Conservation (phyloP, 768 basidiomycete genomes). For the Rhodosporidiobolus sp. region DNA sequence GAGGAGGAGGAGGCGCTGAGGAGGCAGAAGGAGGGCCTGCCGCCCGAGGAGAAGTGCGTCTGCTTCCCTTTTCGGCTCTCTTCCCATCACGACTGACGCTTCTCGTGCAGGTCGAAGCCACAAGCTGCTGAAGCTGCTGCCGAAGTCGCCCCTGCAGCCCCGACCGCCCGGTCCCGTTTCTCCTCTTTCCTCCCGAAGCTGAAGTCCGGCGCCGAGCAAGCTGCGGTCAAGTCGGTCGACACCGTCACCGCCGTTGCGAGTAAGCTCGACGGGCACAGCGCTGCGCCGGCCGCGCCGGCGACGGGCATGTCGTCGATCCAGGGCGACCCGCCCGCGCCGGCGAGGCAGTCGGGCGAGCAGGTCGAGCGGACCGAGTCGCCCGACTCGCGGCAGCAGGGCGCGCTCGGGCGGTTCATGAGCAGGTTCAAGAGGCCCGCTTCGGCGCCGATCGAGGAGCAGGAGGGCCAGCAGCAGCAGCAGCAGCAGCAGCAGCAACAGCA, state of each 20-base stretch:
- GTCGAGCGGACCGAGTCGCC: neutral
- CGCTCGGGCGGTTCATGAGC: slow-evolving; percentile 22
- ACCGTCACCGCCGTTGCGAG: neutral
- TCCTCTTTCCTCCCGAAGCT: slow-evolving; percentile 8
- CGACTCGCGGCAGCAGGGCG: slow-evolving; percentile 1
- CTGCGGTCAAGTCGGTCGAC: slow-evolving; percentile 5
- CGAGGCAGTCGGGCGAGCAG: no score
- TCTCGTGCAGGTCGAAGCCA: no score
- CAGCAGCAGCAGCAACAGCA: neutral
- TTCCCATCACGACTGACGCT: no score
- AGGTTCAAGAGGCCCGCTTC: slow-evolving; percentile 7
- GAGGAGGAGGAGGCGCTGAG: neutral
- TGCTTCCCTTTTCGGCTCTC: neutral
- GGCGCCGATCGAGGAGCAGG: neutral
- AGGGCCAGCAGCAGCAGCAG: neutral
- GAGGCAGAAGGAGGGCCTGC: neutral
- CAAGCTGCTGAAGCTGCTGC: neutral
- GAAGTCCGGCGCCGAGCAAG: neutral
- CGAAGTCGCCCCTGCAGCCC: neutral
- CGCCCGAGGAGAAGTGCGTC: no score
- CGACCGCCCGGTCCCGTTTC: neutral
- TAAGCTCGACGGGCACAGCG: neutral
- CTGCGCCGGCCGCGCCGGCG: neutral
- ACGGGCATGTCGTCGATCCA: neutral
- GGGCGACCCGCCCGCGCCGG: no score